A percentile compares a stretch with the other conserved stretches of the same genome.
Evolutionary conservation across 805 yeast species (phyloP).

Genomic region (Cephaloascus albidus): DNA sequence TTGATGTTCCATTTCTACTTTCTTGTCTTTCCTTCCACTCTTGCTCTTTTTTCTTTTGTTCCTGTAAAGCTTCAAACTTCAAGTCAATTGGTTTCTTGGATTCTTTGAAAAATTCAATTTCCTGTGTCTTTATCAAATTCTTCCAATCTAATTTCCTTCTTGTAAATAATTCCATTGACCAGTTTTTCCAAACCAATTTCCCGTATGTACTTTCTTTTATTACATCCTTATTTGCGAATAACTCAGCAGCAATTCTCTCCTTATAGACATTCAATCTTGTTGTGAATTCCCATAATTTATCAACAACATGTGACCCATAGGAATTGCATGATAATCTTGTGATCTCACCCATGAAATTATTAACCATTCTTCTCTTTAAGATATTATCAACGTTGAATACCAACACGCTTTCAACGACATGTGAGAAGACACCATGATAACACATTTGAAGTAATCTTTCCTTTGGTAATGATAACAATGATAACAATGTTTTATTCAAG

Average conservation of each 20-base stretch:
- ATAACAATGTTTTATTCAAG: conserved; percentile 47
- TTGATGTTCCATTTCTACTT: background rate
- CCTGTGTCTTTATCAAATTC: conserved; percentile 39
- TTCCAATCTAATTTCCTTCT: conserved; percentile 84
- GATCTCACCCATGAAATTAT: conserved; percentile 47
- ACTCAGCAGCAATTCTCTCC: conserved; percentile 71
- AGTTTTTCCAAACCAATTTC: conserved; percentile 87
- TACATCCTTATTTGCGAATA: conserved; percentile 46
- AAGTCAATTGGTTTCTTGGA: background rate
- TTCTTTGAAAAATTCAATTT: conserved; percentile 13
- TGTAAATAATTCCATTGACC: conserved; percentile 75
- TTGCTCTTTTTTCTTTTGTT: no score
- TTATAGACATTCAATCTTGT: conserved; percentile 71
- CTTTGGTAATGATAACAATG: conserved; percentile 49
- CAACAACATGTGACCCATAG: conserved; percentile 87
- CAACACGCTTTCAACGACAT: conserved; percentile 67
- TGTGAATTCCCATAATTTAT: conserved; percentile 74
- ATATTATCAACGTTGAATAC: conserved; percentile 36
- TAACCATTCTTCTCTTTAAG: conserved; percentile 59
- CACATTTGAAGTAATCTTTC: conserved; percentile 67
- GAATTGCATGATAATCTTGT: conserved; percentile 69
- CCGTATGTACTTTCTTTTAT: conserved; percentile 87
- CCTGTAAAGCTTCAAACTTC: background rate
- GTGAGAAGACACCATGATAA: conserved; percentile 84
- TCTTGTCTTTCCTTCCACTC: no score